Conservation (phyloP, 108 stramenopile species). For the Epipyxis sp. region DNA sequence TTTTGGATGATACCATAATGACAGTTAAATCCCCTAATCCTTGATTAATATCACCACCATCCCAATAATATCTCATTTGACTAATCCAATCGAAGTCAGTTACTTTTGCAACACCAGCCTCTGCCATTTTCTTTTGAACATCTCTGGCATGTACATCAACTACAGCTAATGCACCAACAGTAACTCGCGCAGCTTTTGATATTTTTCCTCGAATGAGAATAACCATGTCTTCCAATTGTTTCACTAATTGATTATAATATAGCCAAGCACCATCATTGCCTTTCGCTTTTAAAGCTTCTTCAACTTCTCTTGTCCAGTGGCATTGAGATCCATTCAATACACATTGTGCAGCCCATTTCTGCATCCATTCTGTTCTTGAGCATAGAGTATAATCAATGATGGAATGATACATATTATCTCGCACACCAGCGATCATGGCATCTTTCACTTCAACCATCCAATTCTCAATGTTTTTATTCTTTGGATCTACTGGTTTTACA, state of each 20-base stretch:
- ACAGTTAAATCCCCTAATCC: constrained; percentile 50
- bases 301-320: constrained; percentile 52
- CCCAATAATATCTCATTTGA: constrained; percentile 57
- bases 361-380: constrained; percentile 57
- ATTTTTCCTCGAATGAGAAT: constrained; percentile 50
- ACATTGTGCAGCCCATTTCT: constrained; percentile 49
- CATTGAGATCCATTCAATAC: constrained; percentile 50
- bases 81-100: constrained; percentile 54
- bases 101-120: constrained; percentile 47
- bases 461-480: constrained; percentile 59
- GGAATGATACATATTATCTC: constrained; percentile 54
- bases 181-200: constrained; percentile 47
- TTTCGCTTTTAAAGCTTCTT: constrained; percentile 32
- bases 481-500: constrained; percentile 45
- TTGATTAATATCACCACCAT: constrained; percentile 38
- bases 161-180: constrained; percentile 48
- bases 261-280: constrained; percentile 48
- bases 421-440: constrained; percentile 30
- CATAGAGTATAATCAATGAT: constrained; percentile 43
- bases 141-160: constrained; percentile 55
- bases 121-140: constrained; percentile 56
- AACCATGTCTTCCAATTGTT: constrained; percentile 56
- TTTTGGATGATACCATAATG: constrained; percentile 52
- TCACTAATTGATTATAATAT: constrained; percentile 45
- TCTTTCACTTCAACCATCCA: constrained; percentile 58